Evolutionary conservation across 768 basidiomycete genomes (phyloP).

Genomic region (Phylloporus sp.): DNA sequence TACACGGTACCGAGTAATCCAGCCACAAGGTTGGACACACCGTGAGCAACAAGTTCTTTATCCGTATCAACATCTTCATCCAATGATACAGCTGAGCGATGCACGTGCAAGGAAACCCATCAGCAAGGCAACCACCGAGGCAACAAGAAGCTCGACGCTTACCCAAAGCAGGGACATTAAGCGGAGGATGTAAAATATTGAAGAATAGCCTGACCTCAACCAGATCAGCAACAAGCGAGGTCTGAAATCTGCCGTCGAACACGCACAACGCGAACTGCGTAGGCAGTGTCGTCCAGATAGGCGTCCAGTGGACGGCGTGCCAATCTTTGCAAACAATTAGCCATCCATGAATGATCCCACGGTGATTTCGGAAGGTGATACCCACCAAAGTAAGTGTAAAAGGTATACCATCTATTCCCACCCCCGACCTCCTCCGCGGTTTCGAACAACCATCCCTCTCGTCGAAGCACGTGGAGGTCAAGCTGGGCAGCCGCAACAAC

Average conservation of each 20-base stretch:
- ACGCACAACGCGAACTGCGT: conserved; percentile 89
- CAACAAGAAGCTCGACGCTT: conserved; percentile 15
- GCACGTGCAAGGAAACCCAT: not conserved
- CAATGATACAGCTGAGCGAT: conserved; percentile 70
- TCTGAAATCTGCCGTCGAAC: conserved; percentile 2
- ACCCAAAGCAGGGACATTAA: conserved; percentile 90
- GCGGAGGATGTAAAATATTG: conserved; percentile 78
- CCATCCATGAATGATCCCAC: not conserved
- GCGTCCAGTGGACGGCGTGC: conserved; percentile 51
- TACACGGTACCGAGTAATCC: conserved; percentile 81
- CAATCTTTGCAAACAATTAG: conserved; percentile 46
- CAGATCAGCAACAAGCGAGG: conserved; percentile 19
- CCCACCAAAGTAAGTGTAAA: conserved; percentile 76
- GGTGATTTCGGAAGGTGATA: not conserved
- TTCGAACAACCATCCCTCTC: conserved; percentile 84
- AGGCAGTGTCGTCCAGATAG: conserved; percentile 81
- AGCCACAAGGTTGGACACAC: conserved; percentile 83
- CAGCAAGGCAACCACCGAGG: not conserved
- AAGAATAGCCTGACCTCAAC: conserved; percentile 61
- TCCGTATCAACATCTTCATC: conserved; percentile 88
- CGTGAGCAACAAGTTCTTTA: conserved; percentile 89
- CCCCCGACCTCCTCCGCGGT: conserved; percentile 31
- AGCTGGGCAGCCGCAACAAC: conserved; percentile 62
- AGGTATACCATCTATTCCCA: conserved; percentile 69
- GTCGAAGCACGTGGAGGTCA: conserved; percentile 56